Conservation (phyloP, 345 rosid genomes). For the Jatropha curcas region DNA sequence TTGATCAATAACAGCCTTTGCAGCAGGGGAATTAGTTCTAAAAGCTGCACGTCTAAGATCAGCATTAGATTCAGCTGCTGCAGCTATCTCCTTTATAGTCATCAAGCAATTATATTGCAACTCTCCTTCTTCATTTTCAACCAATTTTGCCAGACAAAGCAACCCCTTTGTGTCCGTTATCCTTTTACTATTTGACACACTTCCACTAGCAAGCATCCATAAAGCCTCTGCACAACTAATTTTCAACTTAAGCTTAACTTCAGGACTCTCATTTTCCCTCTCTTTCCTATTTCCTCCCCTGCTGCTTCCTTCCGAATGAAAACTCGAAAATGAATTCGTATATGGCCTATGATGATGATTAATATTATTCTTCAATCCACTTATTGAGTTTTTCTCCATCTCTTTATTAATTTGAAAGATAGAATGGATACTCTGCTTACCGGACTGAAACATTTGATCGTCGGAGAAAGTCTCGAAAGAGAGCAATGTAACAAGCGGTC, state of each 20-base stretch:
- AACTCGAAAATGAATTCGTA: slow-evolving; percentile 43
- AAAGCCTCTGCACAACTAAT: slow-evolving; percentile 65
- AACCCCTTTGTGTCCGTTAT: slow-evolving; percentile 91
- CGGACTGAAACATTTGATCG: slow-evolving; percentile 36
- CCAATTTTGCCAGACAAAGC: slow-evolving; percentile 83
- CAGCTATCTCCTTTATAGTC: slow-evolving; percentile 81
- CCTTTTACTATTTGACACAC: slow-evolving; percentile 65
- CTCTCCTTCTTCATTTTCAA: slow-evolving; percentile 66
- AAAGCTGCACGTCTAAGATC: slow-evolving; percentile 85
- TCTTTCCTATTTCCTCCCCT: slow-evolving; percentile 52
- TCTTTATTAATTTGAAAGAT: slow-evolving; percentile 73
- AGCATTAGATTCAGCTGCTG: slow-evolving; percentile 66
- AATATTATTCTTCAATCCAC: slow-evolving; percentile 27
- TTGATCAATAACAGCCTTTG: slow-evolving; percentile 86
- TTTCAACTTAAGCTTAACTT: slow-evolving; percentile 63
- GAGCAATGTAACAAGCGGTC: slow-evolving; percentile 74
- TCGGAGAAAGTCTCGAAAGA: slow-evolving; percentile 64
- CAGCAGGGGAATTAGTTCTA: slow-evolving; percentile 82
- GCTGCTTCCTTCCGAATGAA: slow-evolving; percentile 38
- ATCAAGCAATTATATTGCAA: slow-evolving; percentile 76
- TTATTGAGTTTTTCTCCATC: slow-evolving; percentile 35
- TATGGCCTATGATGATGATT: slow-evolving; percentile 35
- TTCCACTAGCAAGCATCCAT: slow-evolving; percentile 83
- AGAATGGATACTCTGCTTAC: slow-evolving; percentile 75
- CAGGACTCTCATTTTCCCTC: slow-evolving; percentile 70